Percentiles rank a stretch among this genome's conserved stretches.
These are phyloP conservation scores for Gossypium laxum DNA, from an alignment of 441 rosid species.

Conservation along the genomic window DNA sequence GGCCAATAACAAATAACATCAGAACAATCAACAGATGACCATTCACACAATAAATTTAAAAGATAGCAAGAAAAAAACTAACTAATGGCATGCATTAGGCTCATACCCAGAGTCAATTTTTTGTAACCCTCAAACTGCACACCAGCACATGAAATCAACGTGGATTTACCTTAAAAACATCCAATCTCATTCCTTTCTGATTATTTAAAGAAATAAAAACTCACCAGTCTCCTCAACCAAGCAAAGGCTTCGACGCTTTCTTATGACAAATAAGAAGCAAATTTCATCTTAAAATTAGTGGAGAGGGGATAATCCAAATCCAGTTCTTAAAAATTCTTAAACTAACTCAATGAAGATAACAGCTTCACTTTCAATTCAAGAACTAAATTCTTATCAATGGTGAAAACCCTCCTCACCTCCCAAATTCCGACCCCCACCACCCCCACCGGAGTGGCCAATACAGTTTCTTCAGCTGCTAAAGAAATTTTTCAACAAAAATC, in stretches of 20 bases:
- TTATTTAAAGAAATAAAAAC: not conserved
- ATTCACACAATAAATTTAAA: not conserved
- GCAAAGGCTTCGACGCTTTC: not conserved
- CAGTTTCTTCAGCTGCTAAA: not conserved
- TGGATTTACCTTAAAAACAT: not conserved
- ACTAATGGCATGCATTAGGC: not conserved
- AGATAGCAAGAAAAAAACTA: not conserved
- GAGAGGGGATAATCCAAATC: not conserved
- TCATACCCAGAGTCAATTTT: not conserved
- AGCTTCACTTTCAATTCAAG: not conserved
- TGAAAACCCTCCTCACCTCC: not conserved
- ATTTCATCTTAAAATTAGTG: not conserved
- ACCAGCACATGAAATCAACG: not conserved
- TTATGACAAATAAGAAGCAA: not conserved
- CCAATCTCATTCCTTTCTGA: not conserved
- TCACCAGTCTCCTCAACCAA: not conserved
- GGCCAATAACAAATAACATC: not conserved
- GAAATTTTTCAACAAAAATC: not conserved
- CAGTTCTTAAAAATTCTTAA: not conserved
- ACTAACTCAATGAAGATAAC: not conserved
- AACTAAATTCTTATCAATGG: not conserved
- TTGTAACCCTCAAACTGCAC: not conserved
- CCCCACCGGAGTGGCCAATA: constrained; percentile 26
- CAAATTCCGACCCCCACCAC: not conserved
- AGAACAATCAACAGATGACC: not conserved